Evolutionary conservation across 2,329 filamentous ascomycete species (phyloP).

Genomic region (Aspergillus sp.): DNA sequence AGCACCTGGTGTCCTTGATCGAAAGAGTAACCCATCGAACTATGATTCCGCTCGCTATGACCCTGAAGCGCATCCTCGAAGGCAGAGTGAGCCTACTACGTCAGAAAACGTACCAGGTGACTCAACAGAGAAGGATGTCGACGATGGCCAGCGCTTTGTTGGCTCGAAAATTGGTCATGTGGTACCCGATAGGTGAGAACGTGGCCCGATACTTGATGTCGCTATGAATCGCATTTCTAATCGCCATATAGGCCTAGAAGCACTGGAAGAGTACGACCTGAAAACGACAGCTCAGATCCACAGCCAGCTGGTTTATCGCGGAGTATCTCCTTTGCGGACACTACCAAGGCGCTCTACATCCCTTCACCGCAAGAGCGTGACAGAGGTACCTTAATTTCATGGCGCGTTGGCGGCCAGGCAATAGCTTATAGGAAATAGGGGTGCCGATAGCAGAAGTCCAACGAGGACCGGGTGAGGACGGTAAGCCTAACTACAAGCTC

Average conservation of each 20-base stretch:
- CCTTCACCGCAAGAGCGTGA: slow-evolving; percentile 27
- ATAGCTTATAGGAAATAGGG: slow-evolving; percentile 20
- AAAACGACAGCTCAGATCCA: neutral
- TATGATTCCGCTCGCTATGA: neutral
- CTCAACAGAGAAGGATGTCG: neutral
- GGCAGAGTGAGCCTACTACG: neutral
- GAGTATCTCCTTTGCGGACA: slow-evolving; percentile 17
- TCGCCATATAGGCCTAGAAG: neutral
- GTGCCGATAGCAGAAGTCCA: slow-evolving; percentile 29
- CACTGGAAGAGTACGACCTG: neutral
- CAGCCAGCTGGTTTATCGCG: neutral
- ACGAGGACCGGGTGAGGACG: slow-evolving; percentile 15
- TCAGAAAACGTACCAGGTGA: neutral
- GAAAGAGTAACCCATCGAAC: neutral
- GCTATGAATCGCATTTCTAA: neutral
- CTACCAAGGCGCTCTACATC: slow-evolving; percentile 29
- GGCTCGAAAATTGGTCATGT: neutral
- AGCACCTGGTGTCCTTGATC: slow-evolving; percentile 16
- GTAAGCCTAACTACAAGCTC: slow-evolving; percentile 1
- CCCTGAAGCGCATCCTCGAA: slow-evolving; percentile 10
- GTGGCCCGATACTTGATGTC: neutral
- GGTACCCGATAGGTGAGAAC: neutral
- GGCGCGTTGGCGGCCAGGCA: neutral
- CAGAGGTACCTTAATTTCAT: slow-evolving; percentile 16
- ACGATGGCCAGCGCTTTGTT: neutral